Evolutionary conservation across 306 rosid genomes (phyloP), one percentile per base, ranked within the genome.

Genomic region (Ochetophila trinervis): DNA sequence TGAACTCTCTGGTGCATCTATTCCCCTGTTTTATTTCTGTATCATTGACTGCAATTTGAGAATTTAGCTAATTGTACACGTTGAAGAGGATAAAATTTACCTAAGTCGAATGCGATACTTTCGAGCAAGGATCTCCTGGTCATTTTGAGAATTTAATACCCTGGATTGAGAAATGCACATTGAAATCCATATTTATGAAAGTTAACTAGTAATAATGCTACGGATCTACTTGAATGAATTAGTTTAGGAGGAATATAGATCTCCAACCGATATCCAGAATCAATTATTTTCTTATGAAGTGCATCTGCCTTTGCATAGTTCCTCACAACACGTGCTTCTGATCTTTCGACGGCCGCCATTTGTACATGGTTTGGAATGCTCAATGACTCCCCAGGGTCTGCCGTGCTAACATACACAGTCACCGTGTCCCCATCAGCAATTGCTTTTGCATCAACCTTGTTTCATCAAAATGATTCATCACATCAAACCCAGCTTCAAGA

Each of bases 381-480:
- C 1, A 88, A 79, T 15, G 96, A 87, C 52, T 93, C 99, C 47
- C 94, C 71, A 10, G 96, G 82, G 23, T 87, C 91, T 36, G 76
- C 7, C 20, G 96, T 84, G 77, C 87, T 90, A 19, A 93, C 97
- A 82, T 87, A 90, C 9, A 87, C 97, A 4, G 97, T 87, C 72
- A 93, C 27, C 5, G 91, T 78, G 76, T 93, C 99, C 32, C 99
- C 99, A 75, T 93, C 99, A 37, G 94, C 79, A 30, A 93, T 83
- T n/a, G 97, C 91, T 73, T 69, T 93, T 48, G 81, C 80, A 78
- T 87, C 91, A 55, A 93, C 85, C 99, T 93, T 69, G 45, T 73
- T 20, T 55, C 70, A 78, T 69, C 48, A 47, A 50, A 5, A 79
- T 11, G 54, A 52, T 34, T 69, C 52, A 53, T 6, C n/a, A 8